These are phyloP conservation scores for Dioscorea cayenensis DNA, from an alignment of 116 monocot genomes.

Conservation along the genomic window DNA sequence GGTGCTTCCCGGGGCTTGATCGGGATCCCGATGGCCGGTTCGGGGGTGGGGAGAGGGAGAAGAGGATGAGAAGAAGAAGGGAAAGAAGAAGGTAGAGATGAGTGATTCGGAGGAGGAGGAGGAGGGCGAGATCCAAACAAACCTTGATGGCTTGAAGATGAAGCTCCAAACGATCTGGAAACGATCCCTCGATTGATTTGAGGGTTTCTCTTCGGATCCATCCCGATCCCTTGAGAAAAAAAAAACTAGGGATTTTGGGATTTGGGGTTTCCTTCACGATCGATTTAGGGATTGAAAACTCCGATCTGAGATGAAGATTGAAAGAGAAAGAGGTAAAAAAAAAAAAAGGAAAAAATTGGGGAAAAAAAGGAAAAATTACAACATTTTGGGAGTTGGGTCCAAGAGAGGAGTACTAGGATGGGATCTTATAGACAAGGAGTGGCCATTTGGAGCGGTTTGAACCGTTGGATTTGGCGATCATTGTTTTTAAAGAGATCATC, in stretches of 20 bases:
- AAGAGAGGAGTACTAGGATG: no score
- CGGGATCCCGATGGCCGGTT: background rate
- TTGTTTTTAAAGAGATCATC: no score
- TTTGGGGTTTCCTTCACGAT: no score
- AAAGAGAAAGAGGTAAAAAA: no score
- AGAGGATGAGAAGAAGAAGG: constrained; percentile 8
- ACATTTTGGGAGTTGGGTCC: no score
- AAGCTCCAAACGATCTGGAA: background rate
- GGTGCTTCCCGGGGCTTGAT: background rate
- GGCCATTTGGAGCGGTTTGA: no score
- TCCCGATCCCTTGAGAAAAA: background rate
- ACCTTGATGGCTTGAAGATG: background rate
- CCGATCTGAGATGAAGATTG: no score
- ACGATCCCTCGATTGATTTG: background rate
- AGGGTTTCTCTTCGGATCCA: background rate
- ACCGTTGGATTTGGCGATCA: no score
- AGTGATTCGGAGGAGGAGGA: background rate
- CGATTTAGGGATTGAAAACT: no score
- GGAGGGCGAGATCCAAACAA: constrained; percentile 1
- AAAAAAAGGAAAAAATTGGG: no score
- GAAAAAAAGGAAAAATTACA: no score
- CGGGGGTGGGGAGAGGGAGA: constrained; percentile 7
- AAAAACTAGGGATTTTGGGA: background rate
- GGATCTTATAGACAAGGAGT: no score
- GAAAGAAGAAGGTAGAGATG: background rate